Evolutionary conservation across 371 early-diverging fungal genomes (phyloP).

Genomic region (Mucor indicus): DNA sequence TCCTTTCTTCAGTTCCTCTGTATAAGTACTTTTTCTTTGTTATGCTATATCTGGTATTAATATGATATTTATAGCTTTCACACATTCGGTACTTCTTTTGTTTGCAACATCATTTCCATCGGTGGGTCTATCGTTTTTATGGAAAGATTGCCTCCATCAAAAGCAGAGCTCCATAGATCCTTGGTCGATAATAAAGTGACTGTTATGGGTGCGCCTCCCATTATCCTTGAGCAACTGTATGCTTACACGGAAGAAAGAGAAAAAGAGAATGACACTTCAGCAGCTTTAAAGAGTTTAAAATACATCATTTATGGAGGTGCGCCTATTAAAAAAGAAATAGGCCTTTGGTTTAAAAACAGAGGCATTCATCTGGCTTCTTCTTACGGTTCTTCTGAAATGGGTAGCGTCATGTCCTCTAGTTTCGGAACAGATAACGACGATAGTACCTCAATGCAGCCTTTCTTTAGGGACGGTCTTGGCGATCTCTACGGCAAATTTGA

Average conservation of each 20-base stretch:
- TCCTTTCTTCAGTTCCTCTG: slow-evolving; percentile 9
- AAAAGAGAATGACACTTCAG: slow-evolving; percentile 3
- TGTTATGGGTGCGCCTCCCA: slow-evolving; percentile 7
- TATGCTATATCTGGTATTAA: background rate
- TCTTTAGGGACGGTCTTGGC: background rate
- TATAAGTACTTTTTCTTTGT: no score
- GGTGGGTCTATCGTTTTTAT: slow-evolving; percentile 17
- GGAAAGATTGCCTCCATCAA: slow-evolving; percentile 9
- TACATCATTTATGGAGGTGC: slow-evolving; percentile 80
- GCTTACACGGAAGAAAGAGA: slow-evolving; percentile 9
- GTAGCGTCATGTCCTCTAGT: slow-evolving; percentile 4
- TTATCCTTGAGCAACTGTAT: slow-evolving; percentile 12
- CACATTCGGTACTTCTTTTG: slow-evolving; percentile 6
- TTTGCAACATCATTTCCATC: background rate
- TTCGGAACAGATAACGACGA: background rate
- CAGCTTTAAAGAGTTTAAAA: slow-evolving; percentile 5
- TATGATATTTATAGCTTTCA: slow-evolving; percentile 11
- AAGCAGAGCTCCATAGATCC: slow-evolving; percentile 5
- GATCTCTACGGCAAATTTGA: slow-evolving; percentile 9
- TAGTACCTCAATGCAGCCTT: slow-evolving; percentile 5
- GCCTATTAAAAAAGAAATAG: slow-evolving; percentile 41
- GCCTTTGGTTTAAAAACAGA: slow-evolving; percentile 7
- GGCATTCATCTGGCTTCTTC: slow-evolving; percentile 5
- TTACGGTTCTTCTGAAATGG: slow-evolving; percentile 17
- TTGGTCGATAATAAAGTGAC: slow-evolving; percentile 6